These are phyloP conservation scores for Cytospora mali DNA, from an alignment of 2,329 filamentous ascomycete genomes.

Conservation along the genomic window DNA sequence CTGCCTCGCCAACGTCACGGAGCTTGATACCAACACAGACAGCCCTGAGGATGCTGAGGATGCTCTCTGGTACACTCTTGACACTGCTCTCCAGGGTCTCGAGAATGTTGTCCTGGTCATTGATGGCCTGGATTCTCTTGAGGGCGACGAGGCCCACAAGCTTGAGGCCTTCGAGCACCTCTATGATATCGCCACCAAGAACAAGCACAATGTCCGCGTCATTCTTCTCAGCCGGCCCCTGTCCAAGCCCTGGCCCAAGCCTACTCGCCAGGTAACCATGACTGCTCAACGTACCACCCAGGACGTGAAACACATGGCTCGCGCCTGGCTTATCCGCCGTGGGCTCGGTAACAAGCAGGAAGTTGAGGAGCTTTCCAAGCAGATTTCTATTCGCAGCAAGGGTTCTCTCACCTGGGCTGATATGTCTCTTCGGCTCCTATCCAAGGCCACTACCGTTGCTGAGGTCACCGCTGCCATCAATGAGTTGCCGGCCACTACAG, in stretches of 20 bases:
- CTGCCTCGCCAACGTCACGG: constrained; percentile 28
- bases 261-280: constrained; percentile 26
- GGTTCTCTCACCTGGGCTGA: constrained; percentile 29
- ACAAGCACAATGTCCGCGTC: constrained; percentile 28
- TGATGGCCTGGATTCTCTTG: constrained; percentile 27
- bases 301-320: constrained; percentile 27
- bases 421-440: constrained; percentile 25
- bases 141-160: constrained; percentile 28
- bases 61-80: constrained; percentile 28
- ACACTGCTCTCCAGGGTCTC: constrained; percentile 27
- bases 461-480: constrained; percentile 24
- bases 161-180: constrained; percentile 28
- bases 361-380: constrained; percentile 27
- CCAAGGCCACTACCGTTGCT: constrained; percentile 23
- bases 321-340: constrained; percentile 26
- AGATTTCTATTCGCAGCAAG: constrained; percentile 28
- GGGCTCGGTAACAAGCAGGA: constrained; percentile 27
- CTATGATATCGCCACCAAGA: constrained; percentile 28
- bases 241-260: constrained; percentile 28
- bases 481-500: constrained; percentile 25
- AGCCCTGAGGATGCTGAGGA: constrained; percentile 36
- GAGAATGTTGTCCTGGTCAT: constrained; percentile 29
- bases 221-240: constrained; percentile 28
- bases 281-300: constrained; percentile 24
- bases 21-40: constrained; percentile 31